Evolutionary conservation across 2,329 filamentous ascomycete genomes (phyloP).

Genomic region (Immersiporthe knoxdaviesiana): DNA sequence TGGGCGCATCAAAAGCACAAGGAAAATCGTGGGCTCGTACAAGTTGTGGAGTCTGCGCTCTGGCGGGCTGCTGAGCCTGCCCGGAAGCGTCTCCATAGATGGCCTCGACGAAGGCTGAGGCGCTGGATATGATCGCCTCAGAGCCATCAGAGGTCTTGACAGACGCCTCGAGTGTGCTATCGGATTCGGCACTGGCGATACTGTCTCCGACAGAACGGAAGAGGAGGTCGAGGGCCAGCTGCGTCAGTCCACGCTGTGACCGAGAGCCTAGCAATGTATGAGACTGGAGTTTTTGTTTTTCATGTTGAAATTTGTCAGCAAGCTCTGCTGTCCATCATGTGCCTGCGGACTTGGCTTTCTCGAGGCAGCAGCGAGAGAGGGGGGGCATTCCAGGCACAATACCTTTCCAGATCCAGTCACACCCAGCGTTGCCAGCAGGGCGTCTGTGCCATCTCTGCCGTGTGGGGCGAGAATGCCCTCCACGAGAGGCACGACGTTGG

Average conservation of each 20-base stretch:
- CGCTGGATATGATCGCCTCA: conserved; percentile 76
- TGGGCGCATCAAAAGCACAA: conserved; percentile 22
- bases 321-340: neutral
- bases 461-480: conserved; percentile 77
- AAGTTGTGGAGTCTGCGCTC: conserved; percentile 71
- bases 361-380: neutral
- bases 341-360: neutral
- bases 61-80: conserved; percentile 62
- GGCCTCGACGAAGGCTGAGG: conserved; percentile 76
- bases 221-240: conserved; percentile 86
- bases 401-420: conserved; percentile 98
- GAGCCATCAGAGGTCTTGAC: conserved; percentile 77
- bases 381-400: conserved; percentile 20
- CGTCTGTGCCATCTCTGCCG: conserved; percentile 82
- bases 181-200: conserved; percentile 64
- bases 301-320: neutral
- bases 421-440: conserved; percentile 85
- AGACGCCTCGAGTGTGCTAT: conserved; percentile 69
- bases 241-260: conserved; percentile 84
- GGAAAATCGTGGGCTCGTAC: conserved; percentile 54
- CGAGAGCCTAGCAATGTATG: conserved; percentile 94
- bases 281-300: conserved; percentile 60
- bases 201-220: conserved; percentile 79
- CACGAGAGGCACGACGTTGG: conserved; percentile 73
- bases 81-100: conserved; percentile 69